Evolutionary conservation across 2,329 filamentous ascomycete genomes (phyloP), one percentile per base, ranked within the genome.

Genomic region (Neophaeococcomyces aloes): DNA sequence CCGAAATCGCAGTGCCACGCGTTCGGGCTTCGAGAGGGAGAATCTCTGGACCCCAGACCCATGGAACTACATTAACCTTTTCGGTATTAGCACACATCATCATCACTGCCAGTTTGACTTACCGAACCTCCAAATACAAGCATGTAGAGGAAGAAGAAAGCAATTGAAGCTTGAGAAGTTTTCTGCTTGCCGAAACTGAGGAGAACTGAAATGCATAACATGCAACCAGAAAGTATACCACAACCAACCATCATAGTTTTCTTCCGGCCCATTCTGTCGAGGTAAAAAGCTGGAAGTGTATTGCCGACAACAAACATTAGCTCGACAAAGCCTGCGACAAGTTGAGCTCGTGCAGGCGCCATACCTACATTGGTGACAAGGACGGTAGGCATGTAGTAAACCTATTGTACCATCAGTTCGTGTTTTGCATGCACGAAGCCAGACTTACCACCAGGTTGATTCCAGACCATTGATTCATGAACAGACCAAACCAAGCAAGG

Each of bases 1-100:
- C 69, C 1, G 68, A 68, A 27, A 73, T 64, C 3, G 70, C 68
- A 8, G 64, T 70, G 13, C 70, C 70, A 53, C 72, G 71, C 2
- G 69, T 64, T 25, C 70, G 60, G 3, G 67, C 69, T 46, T 70
- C 67, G 3, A 72, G 60, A 1, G 71, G 70, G 1, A 72, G 55
- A 32, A 74, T 70, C 49, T 74, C 68, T 0, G 69, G 67, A 3
- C 68, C 66, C 27, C 44, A 40, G 15, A 40, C 37, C 31, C 31
- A 27, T 6, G 23, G 23, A 27, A 27, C 23, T 5, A 27, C 23
- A 10, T 27, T 27, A 10, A 27, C n/a, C n/a, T n/a, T n/a, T n/a
- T n/a, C n/a, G n/a, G n/a, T n/a, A n/a, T n/a, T n/a, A n/a, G n/a
- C n/a, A n/a, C n/a, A n/a, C n/a, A n/a, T n/a, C n/a, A n/a, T n/a